A percentile compares a stretch with the other conserved stretches of the same genome.
phyloP scores from a whole-genome alignment of 495 filamentous ascomycete genomes.

The Darksidea phi region DNA sequence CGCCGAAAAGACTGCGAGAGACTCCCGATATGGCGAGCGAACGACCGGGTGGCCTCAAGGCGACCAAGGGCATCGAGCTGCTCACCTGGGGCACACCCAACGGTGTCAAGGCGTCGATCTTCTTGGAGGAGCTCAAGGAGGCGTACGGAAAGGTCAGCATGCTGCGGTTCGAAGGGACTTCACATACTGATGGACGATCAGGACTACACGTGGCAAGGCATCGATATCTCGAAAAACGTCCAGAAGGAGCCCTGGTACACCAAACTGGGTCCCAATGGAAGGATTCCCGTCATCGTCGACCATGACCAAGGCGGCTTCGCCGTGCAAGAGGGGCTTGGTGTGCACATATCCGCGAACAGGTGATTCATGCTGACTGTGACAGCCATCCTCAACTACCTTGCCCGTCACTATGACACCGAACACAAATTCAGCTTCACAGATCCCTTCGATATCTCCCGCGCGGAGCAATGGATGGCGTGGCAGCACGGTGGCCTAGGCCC shows the following conservation, averaged over 20 bases:
- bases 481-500: slow-evolving; percentile 44
- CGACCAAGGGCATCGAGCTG: slow-evolving; percentile 58
- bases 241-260: slow-evolving; percentile 47
- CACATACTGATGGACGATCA: slow-evolving; percentile 4
- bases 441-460: slow-evolving; percentile 36
- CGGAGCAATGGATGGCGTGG: slow-evolving; percentile 47
- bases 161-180: not conserved
- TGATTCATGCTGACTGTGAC: not conserved
- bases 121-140: slow-evolving; percentile 45
- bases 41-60: slow-evolving; percentile 52
- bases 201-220: slow-evolving; percentile 42
- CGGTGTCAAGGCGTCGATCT: slow-evolving; percentile 41
- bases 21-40: slow-evolving; percentile 26
- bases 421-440: slow-evolving; percentile 44
- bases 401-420: slow-evolving; percentile 43
- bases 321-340: slow-evolving; percentile 38
- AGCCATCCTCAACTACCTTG: slow-evolving; percentile 43
- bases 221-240: slow-evolving; percentile 41
- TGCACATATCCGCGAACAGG: not conserved
- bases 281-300: slow-evolving; percentile 45
- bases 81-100: slow-evolving; percentile 44
- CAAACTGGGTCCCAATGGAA: slow-evolving; percentile 41
- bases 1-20: slow-evolving; percentile 20
- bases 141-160: slow-evolving; percentile 37
- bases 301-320: slow-evolving; percentile 42